Conservation (phyloP, 1,139 yeast genomes). For the Suhomyces bokatorum region DNA sequence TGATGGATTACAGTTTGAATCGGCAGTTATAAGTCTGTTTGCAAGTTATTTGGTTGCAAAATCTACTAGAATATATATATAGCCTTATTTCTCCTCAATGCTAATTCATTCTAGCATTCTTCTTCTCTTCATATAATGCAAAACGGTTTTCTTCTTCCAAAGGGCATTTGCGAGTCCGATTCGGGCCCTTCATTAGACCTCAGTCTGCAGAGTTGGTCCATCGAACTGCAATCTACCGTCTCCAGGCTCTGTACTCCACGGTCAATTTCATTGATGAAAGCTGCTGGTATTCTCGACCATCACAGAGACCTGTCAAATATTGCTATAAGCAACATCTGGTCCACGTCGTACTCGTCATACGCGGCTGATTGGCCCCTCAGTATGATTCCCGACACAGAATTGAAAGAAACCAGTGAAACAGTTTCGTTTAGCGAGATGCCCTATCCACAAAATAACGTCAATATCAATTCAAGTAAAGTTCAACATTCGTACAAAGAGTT, state of each 20-base stretch:
- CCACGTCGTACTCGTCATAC: neutral
- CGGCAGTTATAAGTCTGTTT: neutral
- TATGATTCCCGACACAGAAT: too few relatives aligned
- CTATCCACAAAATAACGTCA: too few relatives aligned
- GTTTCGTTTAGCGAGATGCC: too few relatives aligned
- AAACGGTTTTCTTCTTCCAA: neutral
- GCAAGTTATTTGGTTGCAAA: constrained; percentile 9
- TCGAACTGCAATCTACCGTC: neutral
- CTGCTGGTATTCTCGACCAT: constrained; percentile 15
- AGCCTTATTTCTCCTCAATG: neutral
- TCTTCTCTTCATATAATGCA: neutral
- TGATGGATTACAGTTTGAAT: neutral
- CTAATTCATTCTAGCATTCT: too few relatives aligned
- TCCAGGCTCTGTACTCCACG: constrained; percentile 21
- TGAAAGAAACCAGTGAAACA: too few relatives aligned
- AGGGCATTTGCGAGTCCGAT: neutral
- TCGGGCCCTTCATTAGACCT: too few relatives aligned
- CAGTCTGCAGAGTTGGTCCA: neutral
- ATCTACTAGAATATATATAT: neutral
- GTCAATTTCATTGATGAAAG: constrained; percentile 23
- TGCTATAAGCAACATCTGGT: constrained; percentile 1
- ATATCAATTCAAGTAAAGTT: too few relatives aligned
- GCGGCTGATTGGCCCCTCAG: too few relatives aligned
- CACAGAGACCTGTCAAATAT: too few relatives aligned
- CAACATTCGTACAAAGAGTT: too few relatives aligned